A percentile compares a stretch with the other conserved stretches of the same genome.
These are phyloP conservation scores for Rhododendron ferrugineum DNA, from an alignment of 148 eudicot genomes.

Conservation along the genomic window DNA sequence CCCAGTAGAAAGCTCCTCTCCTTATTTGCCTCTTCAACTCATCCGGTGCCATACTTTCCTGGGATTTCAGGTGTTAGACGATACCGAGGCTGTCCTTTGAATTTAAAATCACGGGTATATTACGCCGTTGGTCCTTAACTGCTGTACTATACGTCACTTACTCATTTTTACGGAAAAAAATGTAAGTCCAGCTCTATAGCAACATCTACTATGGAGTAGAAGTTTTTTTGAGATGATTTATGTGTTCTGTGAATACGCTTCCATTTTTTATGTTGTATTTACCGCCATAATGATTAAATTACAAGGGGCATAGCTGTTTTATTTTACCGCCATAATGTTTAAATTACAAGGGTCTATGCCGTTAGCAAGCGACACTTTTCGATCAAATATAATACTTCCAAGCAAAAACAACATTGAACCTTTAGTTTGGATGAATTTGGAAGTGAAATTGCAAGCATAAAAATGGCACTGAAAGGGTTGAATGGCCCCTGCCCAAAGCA, in stretches of 20 bases:
- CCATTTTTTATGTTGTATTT: neutral
- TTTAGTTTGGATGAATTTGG: neutral
- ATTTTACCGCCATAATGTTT: neutral
- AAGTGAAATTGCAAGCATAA: neutral
- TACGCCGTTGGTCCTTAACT: neutral
- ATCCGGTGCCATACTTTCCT: neutral
- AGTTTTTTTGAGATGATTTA: neutral
- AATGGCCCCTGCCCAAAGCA: neutral
- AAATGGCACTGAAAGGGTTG: neutral
- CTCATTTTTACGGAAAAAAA: neutral
- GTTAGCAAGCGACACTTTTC: neutral
- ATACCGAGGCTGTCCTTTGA: neutral
- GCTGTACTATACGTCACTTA: slow-evolving; percentile 1
- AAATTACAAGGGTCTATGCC: neutral
- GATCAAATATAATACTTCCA: neutral
- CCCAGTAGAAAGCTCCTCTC: slow-evolving; percentile 18
- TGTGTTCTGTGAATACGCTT: neutral
- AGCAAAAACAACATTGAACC: neutral
- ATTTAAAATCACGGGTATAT: neutral
- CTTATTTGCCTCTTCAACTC: neutral
- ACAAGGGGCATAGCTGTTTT: neutral
- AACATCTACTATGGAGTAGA: neutral
- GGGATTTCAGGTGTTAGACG: neutral
- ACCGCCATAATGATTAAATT: neutral
- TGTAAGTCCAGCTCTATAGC: neutral